Evolutionary conservation across 192 early-diverging fungal genomes (phyloP).

Genomic region (Umbelopsis sp.): DNA sequence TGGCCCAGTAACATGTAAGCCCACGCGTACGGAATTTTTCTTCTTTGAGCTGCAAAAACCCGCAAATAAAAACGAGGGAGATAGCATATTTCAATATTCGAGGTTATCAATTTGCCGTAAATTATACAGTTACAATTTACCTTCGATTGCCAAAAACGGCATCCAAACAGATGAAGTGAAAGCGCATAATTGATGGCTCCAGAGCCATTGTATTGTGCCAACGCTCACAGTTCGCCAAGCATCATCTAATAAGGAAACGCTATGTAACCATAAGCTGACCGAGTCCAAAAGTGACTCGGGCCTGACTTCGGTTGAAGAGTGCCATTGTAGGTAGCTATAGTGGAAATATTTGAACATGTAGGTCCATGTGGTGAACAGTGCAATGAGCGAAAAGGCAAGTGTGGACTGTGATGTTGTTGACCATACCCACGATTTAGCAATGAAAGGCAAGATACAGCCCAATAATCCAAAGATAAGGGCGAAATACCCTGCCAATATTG

Average conservation of each 20-base stretch:
- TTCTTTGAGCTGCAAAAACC: constrained; percentile 2
- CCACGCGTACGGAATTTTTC: constrained; percentile 27
- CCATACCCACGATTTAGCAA: neutral
- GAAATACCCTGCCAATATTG: constrained; percentile 34
- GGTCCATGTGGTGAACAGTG: constrained; percentile 31
- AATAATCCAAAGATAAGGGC: constrained; percentile 27
- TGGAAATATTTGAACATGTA: constrained; percentile 38
- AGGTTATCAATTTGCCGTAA: neutral
- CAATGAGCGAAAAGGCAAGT: neutral
- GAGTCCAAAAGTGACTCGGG: constrained; percentile 15
- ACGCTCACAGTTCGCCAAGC: constrained; percentile 35
- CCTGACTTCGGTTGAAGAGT: no score
- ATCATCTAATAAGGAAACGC: constrained; percentile 30
- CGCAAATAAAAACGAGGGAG: neutral
- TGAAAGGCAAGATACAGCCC: constrained; percentile 23
- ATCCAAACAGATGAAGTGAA: constrained; percentile 39
- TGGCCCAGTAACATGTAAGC: constrained; percentile 38
- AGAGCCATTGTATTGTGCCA: constrained; percentile 32
- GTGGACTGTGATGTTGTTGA: neutral
- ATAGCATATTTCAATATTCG: neutral
- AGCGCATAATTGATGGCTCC: constrained; percentile 38
- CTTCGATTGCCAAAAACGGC: constrained; percentile 36
- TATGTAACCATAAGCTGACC: constrained; percentile 33
- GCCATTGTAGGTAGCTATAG: constrained; percentile 27
- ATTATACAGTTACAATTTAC: neutral